Evolutionary conservation across 2,329 filamentous ascomycete species (phyloP).

Genomic region (Aspergillus latus): DNA sequence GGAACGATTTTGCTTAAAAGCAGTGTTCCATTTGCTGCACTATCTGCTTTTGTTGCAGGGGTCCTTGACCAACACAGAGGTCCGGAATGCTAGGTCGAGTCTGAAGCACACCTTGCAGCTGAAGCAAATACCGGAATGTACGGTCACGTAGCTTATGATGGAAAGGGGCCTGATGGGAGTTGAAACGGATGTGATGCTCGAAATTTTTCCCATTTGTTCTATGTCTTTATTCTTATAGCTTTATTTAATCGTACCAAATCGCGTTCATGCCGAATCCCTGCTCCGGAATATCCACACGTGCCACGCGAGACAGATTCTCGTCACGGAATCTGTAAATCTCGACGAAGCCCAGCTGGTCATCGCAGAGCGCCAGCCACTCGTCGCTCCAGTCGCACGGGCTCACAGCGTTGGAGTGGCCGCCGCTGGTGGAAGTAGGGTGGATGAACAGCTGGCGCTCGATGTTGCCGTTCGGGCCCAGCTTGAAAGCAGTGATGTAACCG

Average conservation of each 20-base stretch:
- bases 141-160: neutral
- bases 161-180: neutral
- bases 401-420: slow-evolving; percentile 87
- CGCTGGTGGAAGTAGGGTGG: slow-evolving; percentile 81
- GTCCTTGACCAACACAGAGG: neutral
- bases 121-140: neutral
- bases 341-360: slow-evolving; percentile 82
- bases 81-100: neutral
- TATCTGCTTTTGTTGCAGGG: neutral
- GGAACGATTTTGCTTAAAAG: neutral
- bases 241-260: slow-evolving; percentile 78
- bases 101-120: neutral
- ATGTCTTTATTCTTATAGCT: neutral
- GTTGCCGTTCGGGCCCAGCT: slow-evolving; percentile 64
- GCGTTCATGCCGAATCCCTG: slow-evolving; percentile 96
- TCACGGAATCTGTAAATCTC: slow-evolving; percentile 87
- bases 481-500: slow-evolving; percentile 81
- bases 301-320: slow-evolving; percentile 75
- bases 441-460: slow-evolving; percentile 77
- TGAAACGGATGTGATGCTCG: neutral
- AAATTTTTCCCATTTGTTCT: neutral
- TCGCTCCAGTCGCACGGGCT: slow-evolving; percentile 79
- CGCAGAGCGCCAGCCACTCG: slow-evolving; percentile 86
- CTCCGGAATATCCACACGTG: slow-evolving; percentile 73
- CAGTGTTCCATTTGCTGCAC: neutral